Base-by-base conservation (phyloP, 768 basidiomycete genomes). In the Xanthoconium purpureum region DNA sequence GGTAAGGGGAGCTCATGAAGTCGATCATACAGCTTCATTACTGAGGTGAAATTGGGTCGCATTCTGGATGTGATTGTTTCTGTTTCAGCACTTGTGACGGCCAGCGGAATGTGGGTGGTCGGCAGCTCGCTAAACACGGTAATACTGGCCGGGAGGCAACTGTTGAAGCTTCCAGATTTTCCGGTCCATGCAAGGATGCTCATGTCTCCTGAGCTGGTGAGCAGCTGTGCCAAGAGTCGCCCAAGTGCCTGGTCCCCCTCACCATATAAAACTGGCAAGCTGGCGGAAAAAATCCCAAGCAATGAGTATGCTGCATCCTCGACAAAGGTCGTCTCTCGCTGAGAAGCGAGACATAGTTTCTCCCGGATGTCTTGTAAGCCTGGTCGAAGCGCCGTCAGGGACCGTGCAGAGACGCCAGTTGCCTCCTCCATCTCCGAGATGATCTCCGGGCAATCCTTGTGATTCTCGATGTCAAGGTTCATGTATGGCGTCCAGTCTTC, bases 221-320 rank as follows among this genome's bases (percentile, higher is more conserved):
- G 46, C 5, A 62, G 28, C 29, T 52, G 50, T 9, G 47, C 50
- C n/a, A 62, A 33, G 2, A 58, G 50, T 8, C 53, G 42, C 20
- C 59, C 60, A 3, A 62, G 47, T 0, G 61, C 51, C 29, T 47
- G n/a, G 14, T 62, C 30, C 10, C 61, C 45, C 2, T 61, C 57
- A 9, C 62, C 61, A 32, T 63, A 63, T 7, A 59, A 13, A 3
- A 59, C 3, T 3, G 61, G 51, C 33, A 63, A 37, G 20, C 48
- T 13, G 2, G 20, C 6, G 2, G 61, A 59, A 24, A 56, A 63
- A 10, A 56, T 56, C 3, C 61, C 61, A 8, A 63, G 51, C 2
- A 63, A 12, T 0, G 54, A 59, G 33, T 62, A 62, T 3, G 61
- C 62, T 18, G 52, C 36, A 17, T 63, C 61, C 36, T 63, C 61